phyloP scores from a whole-genome alignment of 441 rosid genomes.

The Theobroma grandiflorum region DNA sequence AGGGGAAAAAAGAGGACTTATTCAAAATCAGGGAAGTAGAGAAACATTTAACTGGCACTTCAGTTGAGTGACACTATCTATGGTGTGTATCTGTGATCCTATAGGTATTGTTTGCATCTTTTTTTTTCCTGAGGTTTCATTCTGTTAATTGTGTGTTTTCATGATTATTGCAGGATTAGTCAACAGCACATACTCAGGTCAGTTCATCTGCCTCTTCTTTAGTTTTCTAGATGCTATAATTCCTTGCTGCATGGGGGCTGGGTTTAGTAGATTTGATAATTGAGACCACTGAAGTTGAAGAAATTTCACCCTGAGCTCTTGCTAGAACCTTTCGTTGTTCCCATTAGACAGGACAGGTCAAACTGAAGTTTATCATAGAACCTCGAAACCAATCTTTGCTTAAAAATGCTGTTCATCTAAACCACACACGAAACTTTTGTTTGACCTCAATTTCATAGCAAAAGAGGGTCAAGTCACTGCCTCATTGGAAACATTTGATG shows the following conservation, averaged over 20 bases:
- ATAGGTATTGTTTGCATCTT: too few species aligned
- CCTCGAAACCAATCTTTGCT: background rate
- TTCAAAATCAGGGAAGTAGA: background rate
- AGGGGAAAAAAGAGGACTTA: too few species aligned
- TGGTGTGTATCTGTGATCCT: too few species aligned
- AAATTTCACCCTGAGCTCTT: background rate
- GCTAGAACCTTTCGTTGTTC: background rate
- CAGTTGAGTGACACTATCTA: background rate
- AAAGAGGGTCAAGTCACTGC: background rate
- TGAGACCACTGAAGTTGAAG: background rate
- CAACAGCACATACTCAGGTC: conserved; percentile 12
- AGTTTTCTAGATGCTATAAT: background rate
- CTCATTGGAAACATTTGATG: background rate
- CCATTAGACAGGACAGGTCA: background rate
- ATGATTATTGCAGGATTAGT: background rate
- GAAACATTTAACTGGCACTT: background rate
- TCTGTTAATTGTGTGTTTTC: background rate
- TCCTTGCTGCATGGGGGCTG: background rate
- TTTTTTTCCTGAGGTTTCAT: too few species aligned
- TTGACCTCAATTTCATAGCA: background rate
- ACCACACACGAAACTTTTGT: background rate
- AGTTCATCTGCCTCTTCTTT: background rate
- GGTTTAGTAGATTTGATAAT: background rate
- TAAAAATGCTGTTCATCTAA: too few species aligned
- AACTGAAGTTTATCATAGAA: background rate